These are phyloP conservation scores for Rhodosporidiobolus sp. DNA, from an alignment of 768 basidiomycete species.

Conservation along the genomic window DNA sequence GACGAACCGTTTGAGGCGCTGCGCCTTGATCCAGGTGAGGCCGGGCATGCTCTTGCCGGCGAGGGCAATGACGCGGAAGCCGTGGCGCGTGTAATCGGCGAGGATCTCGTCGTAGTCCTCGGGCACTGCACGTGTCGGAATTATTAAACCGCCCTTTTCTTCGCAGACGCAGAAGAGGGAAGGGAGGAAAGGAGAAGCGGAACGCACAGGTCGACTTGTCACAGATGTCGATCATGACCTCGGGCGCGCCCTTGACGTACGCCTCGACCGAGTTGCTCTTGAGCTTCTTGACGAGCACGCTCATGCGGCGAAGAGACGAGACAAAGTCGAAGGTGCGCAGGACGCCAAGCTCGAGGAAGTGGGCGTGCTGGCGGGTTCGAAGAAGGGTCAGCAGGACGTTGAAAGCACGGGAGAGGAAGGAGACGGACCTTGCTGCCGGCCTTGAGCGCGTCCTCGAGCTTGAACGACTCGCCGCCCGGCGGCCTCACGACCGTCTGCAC, in stretches of 20 bases:
- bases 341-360: slow-evolving; percentile 95
- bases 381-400: background rate
- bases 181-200: too few relatives aligned
- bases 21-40: slow-evolving; percentile 93
- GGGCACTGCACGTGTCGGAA: slow-evolving; percentile 80
- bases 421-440: slow-evolving; percentile 67
- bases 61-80: slow-evolving; percentile 95
- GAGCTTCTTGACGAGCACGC: slow-evolving; percentile 91
- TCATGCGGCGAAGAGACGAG: slow-evolving; percentile 88
- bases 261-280: slow-evolving; percentile 94
- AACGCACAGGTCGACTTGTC: slow-evolving; percentile 81
- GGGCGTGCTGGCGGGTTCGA: slow-evolving; percentile 70
- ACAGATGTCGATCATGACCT: slow-evolving; percentile 95
- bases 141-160: background rate
- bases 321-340: slow-evolving; percentile 96
- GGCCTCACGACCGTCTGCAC: slow-evolving; percentile 96
- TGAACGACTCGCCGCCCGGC: slow-evolving; percentile 85
- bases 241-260: slow-evolving; percentile 98
- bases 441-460: slow-evolving; percentile 81
- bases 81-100: slow-evolving; percentile 92
- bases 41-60: slow-evolving; percentile 93
- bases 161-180: background rate
- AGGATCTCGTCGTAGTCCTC: slow-evolving; percentile 93
- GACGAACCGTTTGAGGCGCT: slow-evolving; percentile 83
- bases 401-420: background rate